Evolutionary conservation across 2,329 filamentous ascomycete species (phyloP).

Genomic region (Stemphylium beticola): DNA sequence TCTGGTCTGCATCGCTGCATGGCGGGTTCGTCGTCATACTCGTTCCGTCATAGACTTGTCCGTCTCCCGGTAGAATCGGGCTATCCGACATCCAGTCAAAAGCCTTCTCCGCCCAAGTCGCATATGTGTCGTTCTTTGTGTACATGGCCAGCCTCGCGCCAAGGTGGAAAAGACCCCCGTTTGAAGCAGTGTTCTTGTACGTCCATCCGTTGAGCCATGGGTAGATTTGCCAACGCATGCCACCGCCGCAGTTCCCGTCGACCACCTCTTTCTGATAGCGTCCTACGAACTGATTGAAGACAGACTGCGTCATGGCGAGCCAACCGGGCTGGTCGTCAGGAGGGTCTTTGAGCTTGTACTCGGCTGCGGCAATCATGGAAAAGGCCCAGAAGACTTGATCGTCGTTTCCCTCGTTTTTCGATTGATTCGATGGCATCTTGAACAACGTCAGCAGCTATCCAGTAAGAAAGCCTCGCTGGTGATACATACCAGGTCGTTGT

Average conservation of each 20-base stretch:
- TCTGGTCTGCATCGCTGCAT: constrained; percentile 38
- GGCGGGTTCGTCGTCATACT: constrained; percentile 22
- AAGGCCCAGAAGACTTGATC: constrained; percentile 66
- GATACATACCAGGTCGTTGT: constrained; percentile 33
- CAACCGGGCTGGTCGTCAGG: constrained; percentile 50
- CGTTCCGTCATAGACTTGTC: constrained; percentile 40
- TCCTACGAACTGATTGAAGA: constrained; percentile 47
- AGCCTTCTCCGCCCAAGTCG: constrained; percentile 43
- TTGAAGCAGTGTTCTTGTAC: constrained; percentile 50
- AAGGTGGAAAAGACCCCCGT: constrained; percentile 49
- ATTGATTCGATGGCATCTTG: constrained; percentile 45
- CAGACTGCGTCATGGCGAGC: constrained; percentile 52
- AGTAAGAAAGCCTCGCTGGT: too few species aligned
- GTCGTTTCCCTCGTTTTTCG: constrained; percentile 59
- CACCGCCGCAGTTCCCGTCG: constrained; percentile 39
- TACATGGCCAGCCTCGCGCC: constrained; percentile 47
- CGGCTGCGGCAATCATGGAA: constrained; percentile 62
- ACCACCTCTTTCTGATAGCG: constrained; percentile 39
- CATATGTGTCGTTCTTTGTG: constrained; percentile 47
- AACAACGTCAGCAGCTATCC: constrained; percentile 1
- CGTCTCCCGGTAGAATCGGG: constrained; percentile 33
- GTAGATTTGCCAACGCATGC: constrained; percentile 48
- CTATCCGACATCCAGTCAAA: constrained; percentile 45
- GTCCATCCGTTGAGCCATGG: constrained; percentile 44
- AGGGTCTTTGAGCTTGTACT: constrained; percentile 55